phyloP scores from a whole-genome alignment of 2,329 filamentous ascomycete species.

The Neocucurbitaria cava region DNA sequence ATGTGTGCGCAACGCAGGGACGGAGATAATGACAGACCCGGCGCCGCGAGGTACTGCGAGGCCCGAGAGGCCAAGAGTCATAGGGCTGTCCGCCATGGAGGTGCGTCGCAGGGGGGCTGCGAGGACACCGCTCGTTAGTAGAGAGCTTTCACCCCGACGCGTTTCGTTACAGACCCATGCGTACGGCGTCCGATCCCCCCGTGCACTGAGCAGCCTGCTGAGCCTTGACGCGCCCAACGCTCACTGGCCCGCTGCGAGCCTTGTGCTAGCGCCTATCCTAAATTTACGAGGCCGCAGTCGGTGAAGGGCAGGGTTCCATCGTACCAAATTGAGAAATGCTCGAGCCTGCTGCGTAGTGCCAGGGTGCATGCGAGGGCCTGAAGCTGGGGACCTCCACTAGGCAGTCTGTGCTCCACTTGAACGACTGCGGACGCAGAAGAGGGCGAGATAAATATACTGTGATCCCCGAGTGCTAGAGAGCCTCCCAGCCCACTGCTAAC shows the following conservation, averaged over 20 bases:
- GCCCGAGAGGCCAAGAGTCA: conserved; percentile 25
- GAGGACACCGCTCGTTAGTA: conserved; percentile 36
- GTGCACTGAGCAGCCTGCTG: conserved; percentile 30
- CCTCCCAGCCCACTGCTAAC: conserved; percentile 29
- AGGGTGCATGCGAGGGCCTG: conserved; percentile 38
- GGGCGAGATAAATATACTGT: conserved; percentile 41
- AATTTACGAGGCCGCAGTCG: conserved; percentile 41
- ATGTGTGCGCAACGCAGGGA: conserved; percentile 6
- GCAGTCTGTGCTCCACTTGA: conserved; percentile 36
- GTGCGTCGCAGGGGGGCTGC: conserved; percentile 17
- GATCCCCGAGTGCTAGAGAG: conserved; percentile 31
- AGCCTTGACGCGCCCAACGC: conserved; percentile 29
- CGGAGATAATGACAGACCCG: conserved; percentile 31
- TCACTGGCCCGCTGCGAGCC: conserved; percentile 36
- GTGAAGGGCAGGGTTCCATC: conserved; percentile 39
- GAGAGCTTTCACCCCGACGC: conserved; percentile 18
- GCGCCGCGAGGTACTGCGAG: conserved; percentile 15
- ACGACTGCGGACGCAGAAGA: conserved; percentile 34
- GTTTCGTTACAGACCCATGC: conserved; percentile 23
- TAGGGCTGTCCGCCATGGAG: conserved; percentile 30
- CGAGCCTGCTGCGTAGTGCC: conserved; percentile 30
- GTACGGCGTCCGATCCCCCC: conserved; percentile 30
- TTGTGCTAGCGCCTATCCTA: conserved; percentile 37
- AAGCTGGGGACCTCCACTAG: conserved; percentile 39
- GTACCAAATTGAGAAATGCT: conserved; percentile 33